Conservation (phyloP, 805 yeast genomes). For the Wickerhamiella shivajii region DNA sequence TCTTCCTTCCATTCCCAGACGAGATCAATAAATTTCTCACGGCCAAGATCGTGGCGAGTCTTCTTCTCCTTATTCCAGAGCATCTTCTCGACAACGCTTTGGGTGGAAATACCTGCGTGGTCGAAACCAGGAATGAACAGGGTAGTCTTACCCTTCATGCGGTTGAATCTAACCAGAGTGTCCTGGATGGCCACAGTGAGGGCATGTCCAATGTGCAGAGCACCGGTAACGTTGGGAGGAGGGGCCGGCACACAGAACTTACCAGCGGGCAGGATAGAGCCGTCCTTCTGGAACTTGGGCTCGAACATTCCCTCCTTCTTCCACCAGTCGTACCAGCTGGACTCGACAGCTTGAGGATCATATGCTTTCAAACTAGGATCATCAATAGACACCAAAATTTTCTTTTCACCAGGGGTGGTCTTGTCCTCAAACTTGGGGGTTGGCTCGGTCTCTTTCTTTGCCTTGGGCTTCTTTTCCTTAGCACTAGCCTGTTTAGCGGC, state of each 20-base stretch:
- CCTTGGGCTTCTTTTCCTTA: slow-evolving; percentile 28
- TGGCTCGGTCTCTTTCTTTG: slow-evolving; percentile 60
- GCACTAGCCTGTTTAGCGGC: slow-evolving; percentile 23
- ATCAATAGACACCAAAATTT: slow-evolving; percentile 69
- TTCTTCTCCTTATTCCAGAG: slow-evolving; percentile 74
- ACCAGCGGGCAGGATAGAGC: slow-evolving; percentile 69
- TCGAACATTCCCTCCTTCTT: slow-evolving; percentile 70
- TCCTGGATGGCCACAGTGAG: slow-evolving; percentile 92
- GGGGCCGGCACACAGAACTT: slow-evolving; percentile 90
- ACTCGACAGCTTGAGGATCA: slow-evolving; percentile 82
- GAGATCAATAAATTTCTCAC: slow-evolving; percentile 73
- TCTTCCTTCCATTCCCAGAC: slow-evolving; percentile 99
- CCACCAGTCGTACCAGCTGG: slow-evolving; percentile 99
- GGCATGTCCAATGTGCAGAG: slow-evolving; percentile 96
- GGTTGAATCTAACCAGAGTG: slow-evolving; percentile 77
- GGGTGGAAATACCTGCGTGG: slow-evolving; percentile 98
- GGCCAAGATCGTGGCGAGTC: slow-evolving; percentile 90
- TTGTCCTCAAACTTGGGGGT: slow-evolving; percentile 74
- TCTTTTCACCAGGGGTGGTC: slow-evolving; percentile 84
- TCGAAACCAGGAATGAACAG: slow-evolving; percentile 92
- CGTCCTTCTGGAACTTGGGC: slow-evolving; percentile 69
- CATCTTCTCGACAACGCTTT: slow-evolving; percentile 94
- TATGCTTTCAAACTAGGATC: slow-evolving; percentile 91
- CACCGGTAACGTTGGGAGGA: slow-evolving; percentile 98
- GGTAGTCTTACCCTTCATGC: slow-evolving; percentile 95